Conservation (phyloP, 805 yeast species). For the Debaryomyces hansenii region DNA sequence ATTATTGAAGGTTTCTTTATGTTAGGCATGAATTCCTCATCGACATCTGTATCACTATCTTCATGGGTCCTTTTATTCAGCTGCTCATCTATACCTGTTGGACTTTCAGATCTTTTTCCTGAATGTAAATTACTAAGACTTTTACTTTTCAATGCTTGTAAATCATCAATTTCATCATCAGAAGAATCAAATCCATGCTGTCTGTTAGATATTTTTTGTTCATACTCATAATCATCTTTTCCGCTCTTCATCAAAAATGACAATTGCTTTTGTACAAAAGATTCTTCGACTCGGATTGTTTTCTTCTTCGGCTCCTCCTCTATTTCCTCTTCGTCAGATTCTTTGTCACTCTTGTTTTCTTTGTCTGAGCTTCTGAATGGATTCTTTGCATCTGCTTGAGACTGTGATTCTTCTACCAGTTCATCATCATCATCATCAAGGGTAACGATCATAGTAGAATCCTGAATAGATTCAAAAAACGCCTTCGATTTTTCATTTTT, state of each 20-base stretch:
- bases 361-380: constrained; percentile 3
- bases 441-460: constrained; percentile 32
- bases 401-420: constrained; percentile 17
- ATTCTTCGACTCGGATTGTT: constrained; percentile 45
- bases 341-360: neutral
- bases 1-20: constrained; percentile 48
- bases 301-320: constrained; percentile 27
- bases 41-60: constrained; percentile 28
- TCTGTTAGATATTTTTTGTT: constrained; percentile 27
- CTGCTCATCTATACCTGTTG: constrained; percentile 20
- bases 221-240: constrained; percentile 32
- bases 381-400: constrained; percentile 4
- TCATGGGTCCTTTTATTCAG: constrained; percentile 16
- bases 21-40: constrained; percentile 38
- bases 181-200: constrained; percentile 41
- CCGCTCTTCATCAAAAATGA: constrained; percentile 47
- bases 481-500: constrained; percentile 61
- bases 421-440: constrained; percentile 27
- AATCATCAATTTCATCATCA: constrained; percentile 43
- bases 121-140: constrained; percentile 31
- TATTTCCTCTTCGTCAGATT: constrained; percentile 10
- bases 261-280: constrained; percentile 55
- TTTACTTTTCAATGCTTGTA: constrained; percentile 45
- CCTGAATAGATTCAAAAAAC: constrained; percentile 64
- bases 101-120: constrained; percentile 19